Conservation (phyloP, 495 filamentous ascomycete species). For the Penicillium arizonense region DNA sequence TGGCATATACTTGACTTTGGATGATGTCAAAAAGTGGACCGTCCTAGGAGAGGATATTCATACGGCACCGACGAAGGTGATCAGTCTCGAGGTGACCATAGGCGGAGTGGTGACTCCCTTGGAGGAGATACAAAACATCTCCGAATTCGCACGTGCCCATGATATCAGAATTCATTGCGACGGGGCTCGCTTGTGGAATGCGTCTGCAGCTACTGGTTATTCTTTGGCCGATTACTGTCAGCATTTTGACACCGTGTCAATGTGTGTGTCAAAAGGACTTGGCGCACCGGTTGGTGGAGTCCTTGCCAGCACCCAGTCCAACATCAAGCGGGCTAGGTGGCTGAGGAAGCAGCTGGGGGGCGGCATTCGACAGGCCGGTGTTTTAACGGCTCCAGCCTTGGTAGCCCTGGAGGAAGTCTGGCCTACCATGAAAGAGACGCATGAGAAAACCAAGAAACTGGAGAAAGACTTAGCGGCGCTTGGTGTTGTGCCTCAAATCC, state of each 20-base stretch:
- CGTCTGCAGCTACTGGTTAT: conserved; percentile 18
- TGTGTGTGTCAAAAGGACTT: conserved; percentile 28
- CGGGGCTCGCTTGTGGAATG: conserved; percentile 35
- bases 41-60: conserved; percentile 34
- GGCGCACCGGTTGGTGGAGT: conserved; percentile 26
- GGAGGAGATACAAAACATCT: conserved; percentile 28
- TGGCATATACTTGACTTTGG: conserved; percentile 63
- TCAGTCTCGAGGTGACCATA: conserved; percentile 34
- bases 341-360: conserved; percentile 24
- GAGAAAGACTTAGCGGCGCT: conserved; percentile 48
- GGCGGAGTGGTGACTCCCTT: conserved; percentile 31
- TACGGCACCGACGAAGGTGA: conserved; percentile 29
- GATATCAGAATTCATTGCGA: conserved; percentile 35
- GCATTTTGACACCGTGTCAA: conserved; percentile 25
- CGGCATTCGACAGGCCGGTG: conserved; percentile 28
- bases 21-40: conserved; percentile 59
- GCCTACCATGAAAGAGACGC: conserved; percentile 49
- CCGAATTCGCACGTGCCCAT: conserved; percentile 24
- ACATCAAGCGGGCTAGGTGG: conserved; percentile 23
- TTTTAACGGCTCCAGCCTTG: conserved; percentile 23
- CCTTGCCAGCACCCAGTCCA: conserved; percentile 10
- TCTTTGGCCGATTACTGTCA: conserved; percentile 18
- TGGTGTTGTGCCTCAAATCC: conserved; percentile 58
- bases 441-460: conserved; percentile 55
- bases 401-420: conserved; percentile 59